These are phyloP conservation scores for Acanthochlamys bracteata DNA, from an alignment of 106 monocot species.

Conservation along the genomic window DNA sequence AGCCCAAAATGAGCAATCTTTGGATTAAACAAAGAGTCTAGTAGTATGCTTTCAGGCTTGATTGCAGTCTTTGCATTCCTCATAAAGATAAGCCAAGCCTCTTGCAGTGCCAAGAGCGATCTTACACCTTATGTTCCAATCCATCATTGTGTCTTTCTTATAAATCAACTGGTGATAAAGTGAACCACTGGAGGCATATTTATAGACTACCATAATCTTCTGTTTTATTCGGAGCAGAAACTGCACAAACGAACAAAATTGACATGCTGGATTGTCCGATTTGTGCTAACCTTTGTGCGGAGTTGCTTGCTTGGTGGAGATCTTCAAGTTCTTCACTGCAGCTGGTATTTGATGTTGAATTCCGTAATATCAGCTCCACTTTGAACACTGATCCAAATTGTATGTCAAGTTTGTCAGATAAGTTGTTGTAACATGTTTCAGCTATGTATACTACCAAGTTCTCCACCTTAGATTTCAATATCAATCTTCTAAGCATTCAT, in stretches of 20 bases:
- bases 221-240: slow-evolving; percentile 8
- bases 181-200: slow-evolving; percentile 9
- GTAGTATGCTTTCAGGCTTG: slow-evolving; percentile 20
- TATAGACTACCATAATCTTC: slow-evolving; percentile 13
- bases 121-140: slow-evolving; percentile 10
- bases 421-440: slow-evolving; percentile 32
- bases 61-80: slow-evolving; percentile 13
- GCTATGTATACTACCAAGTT: slow-evolving; percentile 16
- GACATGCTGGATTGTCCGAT: slow-evolving; percentile 18
- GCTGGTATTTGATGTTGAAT: not conserved
- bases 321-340: slow-evolving; percentile 18
- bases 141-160: not conserved
- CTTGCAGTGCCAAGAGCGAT: slow-evolving; percentile 19
- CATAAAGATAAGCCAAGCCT: slow-evolving; percentile 17
- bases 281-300: slow-evolving; percentile 11
- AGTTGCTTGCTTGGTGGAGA: slow-evolving; percentile 10
- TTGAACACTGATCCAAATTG: slow-evolving; percentile 41
- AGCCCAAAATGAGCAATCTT: slow-evolving; percentile 22
- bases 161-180: slow-evolving; percentile 5
- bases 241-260: slow-evolving; percentile 12
- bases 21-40: slow-evolving; percentile 1
- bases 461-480: slow-evolving; percentile 7
- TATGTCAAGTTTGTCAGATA: slow-evolving; percentile 27
- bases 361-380: slow-evolving; percentile 4
- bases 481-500: not conserved